A percentile compares a stretch with the other conserved stretches of the same genome.
These are phyloP conservation scores for Carex scoparia DNA, from an alignment of 176 grass and related monocot species.

Conservation along the genomic window DNA sequence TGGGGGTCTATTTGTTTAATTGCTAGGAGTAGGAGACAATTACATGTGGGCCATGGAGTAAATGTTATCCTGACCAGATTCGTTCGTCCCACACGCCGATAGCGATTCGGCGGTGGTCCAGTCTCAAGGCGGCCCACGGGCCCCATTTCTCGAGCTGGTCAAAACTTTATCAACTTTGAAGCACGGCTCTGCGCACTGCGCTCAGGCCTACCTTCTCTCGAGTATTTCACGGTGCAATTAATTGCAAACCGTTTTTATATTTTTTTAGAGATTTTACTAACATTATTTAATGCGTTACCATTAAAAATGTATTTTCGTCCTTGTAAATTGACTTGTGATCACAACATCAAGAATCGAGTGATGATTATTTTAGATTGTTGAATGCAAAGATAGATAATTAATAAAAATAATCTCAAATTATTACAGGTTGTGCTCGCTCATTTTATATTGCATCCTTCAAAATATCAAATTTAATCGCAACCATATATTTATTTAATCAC, in stretches of 20 bases:
- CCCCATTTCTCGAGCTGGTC: constrained; percentile 17
- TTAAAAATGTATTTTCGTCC: neutral
- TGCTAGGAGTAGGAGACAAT: neutral
- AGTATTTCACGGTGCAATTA: neutral
- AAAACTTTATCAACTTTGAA: constrained; percentile 1
- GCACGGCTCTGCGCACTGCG: neutral
- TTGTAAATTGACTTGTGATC: neutral
- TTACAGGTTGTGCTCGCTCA: neutral
- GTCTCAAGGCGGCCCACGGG: constrained; percentile 3
- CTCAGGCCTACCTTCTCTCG: neutral
- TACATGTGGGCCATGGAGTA: neutral
- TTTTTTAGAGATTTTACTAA: neutral
- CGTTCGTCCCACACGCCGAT: neutral
- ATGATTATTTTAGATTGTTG: too few relatives aligned
- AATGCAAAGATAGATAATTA: too few relatives aligned
- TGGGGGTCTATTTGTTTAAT: neutral
- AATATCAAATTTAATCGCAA: neutral
- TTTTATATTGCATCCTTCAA: neutral
- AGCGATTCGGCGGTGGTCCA: neutral
- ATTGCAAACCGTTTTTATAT: neutral
- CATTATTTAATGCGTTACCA: neutral
- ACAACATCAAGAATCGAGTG: too few relatives aligned
- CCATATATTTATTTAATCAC: too few relatives aligned
- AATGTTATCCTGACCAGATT: constrained; percentile 12
- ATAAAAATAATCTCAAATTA: too few relatives aligned